Percentiles rank a stretch among this genome's conserved stretches.
Evolutionary conservation across 371 early-diverging fungal species (phyloP).

Genomic region (Syncephalastrum monosporum): DNA sequence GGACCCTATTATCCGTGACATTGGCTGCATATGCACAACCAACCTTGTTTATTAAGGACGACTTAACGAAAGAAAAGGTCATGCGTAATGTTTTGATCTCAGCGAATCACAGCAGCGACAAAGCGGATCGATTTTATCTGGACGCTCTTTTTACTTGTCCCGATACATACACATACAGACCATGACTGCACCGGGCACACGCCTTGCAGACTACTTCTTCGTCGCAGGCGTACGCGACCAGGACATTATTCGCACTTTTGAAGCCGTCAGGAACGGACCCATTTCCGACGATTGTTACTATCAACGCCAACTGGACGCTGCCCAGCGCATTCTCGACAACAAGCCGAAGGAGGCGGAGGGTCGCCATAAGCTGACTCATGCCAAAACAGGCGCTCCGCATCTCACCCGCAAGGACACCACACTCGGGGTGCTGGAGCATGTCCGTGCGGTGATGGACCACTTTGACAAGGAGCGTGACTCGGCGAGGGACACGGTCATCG

Average conservation of each 20-base stretch:
- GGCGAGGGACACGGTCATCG: slow-evolving; percentile 46
- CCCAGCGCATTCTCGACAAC: background rate
- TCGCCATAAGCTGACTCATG: background rate
- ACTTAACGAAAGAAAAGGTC: too few relatives aligned
- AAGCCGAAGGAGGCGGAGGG: slow-evolving; percentile 2
- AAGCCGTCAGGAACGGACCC: slow-evolving; percentile 26
- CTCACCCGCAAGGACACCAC: slow-evolving; percentile 3
- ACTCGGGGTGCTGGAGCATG: slow-evolving; percentile 43
- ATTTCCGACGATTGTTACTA: slow-evolving; percentile 24
- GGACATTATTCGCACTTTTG: slow-evolving; percentile 32
- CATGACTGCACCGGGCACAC: slow-evolving; percentile 8
- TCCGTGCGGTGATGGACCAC: slow-evolving; percentile 44
- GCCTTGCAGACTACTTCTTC: slow-evolving; percentile 49
- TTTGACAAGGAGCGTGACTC: slow-evolving; percentile 51
- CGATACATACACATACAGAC: background rate
- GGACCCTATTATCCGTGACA: too few relatives aligned
- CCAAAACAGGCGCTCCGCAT: slow-evolving; percentile 3
- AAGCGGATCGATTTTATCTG: too few relatives aligned
- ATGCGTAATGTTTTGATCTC: too few relatives aligned
- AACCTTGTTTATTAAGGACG: too few relatives aligned
- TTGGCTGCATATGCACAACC: too few relatives aligned
- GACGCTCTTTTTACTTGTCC: slow-evolving; percentile 1
- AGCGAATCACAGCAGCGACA: too few relatives aligned
- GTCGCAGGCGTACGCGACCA: slow-evolving; percentile 45
- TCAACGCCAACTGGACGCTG: slow-evolving; percentile 30